These are phyloP conservation scores for Venturia nashicola DNA, from an alignment of 2,329 filamentous ascomycete genomes.

Conservation along the genomic window DNA sequence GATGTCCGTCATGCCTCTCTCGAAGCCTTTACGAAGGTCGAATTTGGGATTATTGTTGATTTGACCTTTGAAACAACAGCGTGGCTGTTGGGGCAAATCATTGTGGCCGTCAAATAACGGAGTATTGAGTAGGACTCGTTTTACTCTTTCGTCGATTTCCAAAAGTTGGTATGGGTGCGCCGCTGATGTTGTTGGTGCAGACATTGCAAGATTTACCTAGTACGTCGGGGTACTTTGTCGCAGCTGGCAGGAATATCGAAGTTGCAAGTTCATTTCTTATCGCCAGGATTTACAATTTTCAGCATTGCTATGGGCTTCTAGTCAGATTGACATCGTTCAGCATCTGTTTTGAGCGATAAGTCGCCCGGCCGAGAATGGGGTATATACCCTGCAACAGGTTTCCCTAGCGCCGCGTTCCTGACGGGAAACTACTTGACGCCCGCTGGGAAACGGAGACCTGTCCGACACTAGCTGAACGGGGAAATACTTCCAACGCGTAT, in stretches of 20 bases:
- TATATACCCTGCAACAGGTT: background rate
- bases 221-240: too few relatives aligned
- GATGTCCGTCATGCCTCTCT: background rate
- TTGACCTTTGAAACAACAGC: background rate
- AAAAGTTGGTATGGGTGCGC: background rate
- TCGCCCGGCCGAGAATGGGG: background rate
- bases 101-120: background rate
- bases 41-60: background rate
- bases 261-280: background rate
- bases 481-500: background rate
- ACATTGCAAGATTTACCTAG: background rate
- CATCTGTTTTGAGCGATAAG: background rate
- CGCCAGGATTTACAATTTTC: too few relatives aligned
- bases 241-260: too few relatives aligned
- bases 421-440: background rate
- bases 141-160: background rate
- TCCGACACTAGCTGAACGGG: background rate
- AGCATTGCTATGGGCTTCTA: background rate
- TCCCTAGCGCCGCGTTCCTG: background rate
- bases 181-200: background rate
- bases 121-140: background rate
- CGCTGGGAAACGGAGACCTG: background rate
- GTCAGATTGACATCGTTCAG: background rate
- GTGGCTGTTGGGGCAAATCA: background rate
- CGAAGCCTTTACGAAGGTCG: background rate